Evolutionary conservation across 805 yeast species (phyloP).

Genomic region (Spathaspora girioi): DNA sequence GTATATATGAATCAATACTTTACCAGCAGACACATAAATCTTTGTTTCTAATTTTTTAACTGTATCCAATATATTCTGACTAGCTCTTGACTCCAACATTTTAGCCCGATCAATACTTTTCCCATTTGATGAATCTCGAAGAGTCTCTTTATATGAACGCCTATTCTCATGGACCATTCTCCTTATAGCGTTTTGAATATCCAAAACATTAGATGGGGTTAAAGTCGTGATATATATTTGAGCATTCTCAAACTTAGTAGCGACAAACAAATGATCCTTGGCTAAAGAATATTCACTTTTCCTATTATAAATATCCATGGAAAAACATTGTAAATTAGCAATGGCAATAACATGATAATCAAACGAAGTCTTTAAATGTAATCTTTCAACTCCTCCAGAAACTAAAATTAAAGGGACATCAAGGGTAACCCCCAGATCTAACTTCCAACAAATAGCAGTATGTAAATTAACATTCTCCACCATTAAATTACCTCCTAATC

Average conservation of each 20-base stretch:
- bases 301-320: constrained; percentile 65
- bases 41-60: constrained; percentile 58
- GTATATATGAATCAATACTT: constrained; percentile 60
- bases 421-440: constrained; percentile 33
- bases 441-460: constrained; percentile 71
- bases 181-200: constrained; percentile 65
- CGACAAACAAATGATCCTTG: constrained; percentile 61
- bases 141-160: constrained; percentile 70
- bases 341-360: constrained; percentile 86
- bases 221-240: constrained; percentile 74
- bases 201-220: constrained; percentile 79
- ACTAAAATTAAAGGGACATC: constrained; percentile 68
- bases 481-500: constrained; percentile 70
- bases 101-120: not conserved
- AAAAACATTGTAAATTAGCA: constrained; percentile 44
- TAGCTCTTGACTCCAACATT: constrained; percentile 1
- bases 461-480: constrained; percentile 50
- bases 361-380: constrained; percentile 63
- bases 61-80: constrained; percentile 22
- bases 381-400: constrained; percentile 50
- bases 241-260: constrained; percentile 46
- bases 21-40: constrained; percentile 58
- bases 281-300: constrained; percentile 44
- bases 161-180: constrained; percentile 73
- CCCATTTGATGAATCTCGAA: constrained; percentile 48